These are phyloP conservation scores for Sclerotinia minor DNA, from an alignment of 2,329 filamentous ascomycete genomes.

Conservation along the genomic window DNA sequence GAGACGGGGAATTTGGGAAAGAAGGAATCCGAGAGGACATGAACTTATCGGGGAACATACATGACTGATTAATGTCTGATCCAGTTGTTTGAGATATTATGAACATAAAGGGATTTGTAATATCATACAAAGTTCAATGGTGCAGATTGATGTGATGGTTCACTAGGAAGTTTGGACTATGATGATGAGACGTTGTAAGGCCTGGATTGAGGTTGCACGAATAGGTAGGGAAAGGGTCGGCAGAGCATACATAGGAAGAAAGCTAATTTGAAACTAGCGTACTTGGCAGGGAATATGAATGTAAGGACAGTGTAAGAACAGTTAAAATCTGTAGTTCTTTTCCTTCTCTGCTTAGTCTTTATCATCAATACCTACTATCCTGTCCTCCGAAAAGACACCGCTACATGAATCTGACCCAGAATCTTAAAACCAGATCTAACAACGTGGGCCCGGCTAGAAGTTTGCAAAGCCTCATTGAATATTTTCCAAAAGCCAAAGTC, in stretches of 20 bases:
- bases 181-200: not conserved
- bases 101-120: not conserved
- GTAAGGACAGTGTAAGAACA: not conserved
- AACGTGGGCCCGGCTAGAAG: no score
- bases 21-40: no score
- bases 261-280: not conserved
- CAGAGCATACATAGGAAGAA: not conserved
- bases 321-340: accelerated
- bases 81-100: not conserved
- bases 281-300: not conserved
- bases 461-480: no score
- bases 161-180: no score
- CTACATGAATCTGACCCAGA: no score
- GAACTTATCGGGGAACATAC: not conserved
- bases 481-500: no score
- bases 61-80: not conserved
- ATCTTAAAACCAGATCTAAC: no score
- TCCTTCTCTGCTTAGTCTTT: not conserved
- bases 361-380: no score
- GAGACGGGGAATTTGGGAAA: no score
- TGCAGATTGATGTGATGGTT: no score
- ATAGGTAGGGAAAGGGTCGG: no score
- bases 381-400: no score
- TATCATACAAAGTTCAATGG: not conserved
- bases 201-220: not conserved